A percentile compares a stretch with the other conserved stretches of the same genome.
These are phyloP conservation scores for Alternaria rosae DNA, from an alignment of 2,329 filamentous ascomycete species.

Conservation along the genomic window DNA sequence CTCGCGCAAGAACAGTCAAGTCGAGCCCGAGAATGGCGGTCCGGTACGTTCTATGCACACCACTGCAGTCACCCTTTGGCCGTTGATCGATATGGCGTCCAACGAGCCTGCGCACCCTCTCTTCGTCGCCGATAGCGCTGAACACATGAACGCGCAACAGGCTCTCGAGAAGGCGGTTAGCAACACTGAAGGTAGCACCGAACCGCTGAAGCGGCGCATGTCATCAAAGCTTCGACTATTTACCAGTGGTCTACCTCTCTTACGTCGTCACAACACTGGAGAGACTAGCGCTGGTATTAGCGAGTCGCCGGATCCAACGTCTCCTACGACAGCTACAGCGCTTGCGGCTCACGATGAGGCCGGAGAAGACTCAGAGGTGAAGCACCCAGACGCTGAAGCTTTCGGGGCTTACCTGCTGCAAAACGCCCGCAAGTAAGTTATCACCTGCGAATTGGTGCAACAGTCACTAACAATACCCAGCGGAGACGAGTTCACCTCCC, in stretches of 20 bases:
- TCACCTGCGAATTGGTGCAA: neutral
- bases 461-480: slow-evolving; percentile 14
- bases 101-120: neutral
- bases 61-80: slow-evolving; percentile 16
- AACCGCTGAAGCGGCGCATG: slow-evolving; percentile 21
- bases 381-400: slow-evolving; percentile 15
- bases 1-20: slow-evolving; percentile 23
- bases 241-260: slow-evolving; percentile 25
- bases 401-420: slow-evolving; percentile 22
- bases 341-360: slow-evolving; percentile 2
- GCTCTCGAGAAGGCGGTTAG: slow-evolving; percentile 12
- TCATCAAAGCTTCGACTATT: slow-evolving; percentile 29
- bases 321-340: neutral
- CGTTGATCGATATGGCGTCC: slow-evolving; percentile 15
- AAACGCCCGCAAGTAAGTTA: slow-evolving; percentile 26
- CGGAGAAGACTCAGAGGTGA: neutral
- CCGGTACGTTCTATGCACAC: slow-evolving; percentile 10
- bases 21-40: slow-evolving; percentile 7
- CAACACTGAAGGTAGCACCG: neutral
- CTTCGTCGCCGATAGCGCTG: neutral
- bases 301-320: slow-evolving; percentile 6
- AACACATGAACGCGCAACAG: slow-evolving; percentile 19
- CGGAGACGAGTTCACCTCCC: slow-evolving; percentile 17
- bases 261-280: slow-evolving; percentile 30
- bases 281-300: slow-evolving; percentile 18